Conservation (phyloP, 768 basidiomycete genomes). For the Plicaturopsis crispa region DNA sequence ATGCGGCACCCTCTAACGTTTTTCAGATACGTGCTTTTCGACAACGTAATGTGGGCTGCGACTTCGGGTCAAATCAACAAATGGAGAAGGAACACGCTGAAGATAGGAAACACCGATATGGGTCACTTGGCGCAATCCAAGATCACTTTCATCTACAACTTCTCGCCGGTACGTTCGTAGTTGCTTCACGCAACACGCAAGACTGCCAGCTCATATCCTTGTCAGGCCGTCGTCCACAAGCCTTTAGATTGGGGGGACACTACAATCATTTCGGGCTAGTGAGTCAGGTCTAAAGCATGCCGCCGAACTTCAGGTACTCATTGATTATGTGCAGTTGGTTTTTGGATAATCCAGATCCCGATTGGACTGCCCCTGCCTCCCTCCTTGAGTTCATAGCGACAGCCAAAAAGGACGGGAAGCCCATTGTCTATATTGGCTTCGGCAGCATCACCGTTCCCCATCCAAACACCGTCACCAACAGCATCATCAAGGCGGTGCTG, state of each 20-base stretch:
- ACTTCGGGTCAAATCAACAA: conserved; percentile 58
- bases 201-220: conserved; percentile 2
- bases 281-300: conserved; percentile 12
- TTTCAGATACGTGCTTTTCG: conserved; percentile 50
- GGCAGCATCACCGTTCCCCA: conserved; percentile 62
- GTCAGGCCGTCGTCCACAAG: conserved; percentile 51
- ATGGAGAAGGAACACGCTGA: conserved; percentile 49
- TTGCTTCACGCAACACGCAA: neutral
- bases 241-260: conserved; percentile 66
- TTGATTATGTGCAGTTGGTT: conserved; percentile 44
- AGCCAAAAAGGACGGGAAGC: conserved; percentile 45
- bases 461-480: conserved; percentile 44
- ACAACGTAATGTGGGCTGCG: conserved; percentile 61
- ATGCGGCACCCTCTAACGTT: neutral
- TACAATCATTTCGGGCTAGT: conserved; percentile 51
- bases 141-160: conserved; percentile 60
- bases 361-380: conserved; percentile 45
- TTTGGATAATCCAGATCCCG: conserved; percentile 48
- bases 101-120: conserved; percentile 49
- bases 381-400: conserved; percentile 48
- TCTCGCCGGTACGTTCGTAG: conserved; percentile 36
- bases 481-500: conserved; percentile 52
- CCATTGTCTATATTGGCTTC: conserved; percentile 67
- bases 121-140: conserved; percentile 51
- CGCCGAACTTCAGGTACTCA: no score